These are phyloP conservation scores for Dictyostelium capitatum DNA, from an alignment of 78 protist species.

Conservation along the genomic window DNA sequence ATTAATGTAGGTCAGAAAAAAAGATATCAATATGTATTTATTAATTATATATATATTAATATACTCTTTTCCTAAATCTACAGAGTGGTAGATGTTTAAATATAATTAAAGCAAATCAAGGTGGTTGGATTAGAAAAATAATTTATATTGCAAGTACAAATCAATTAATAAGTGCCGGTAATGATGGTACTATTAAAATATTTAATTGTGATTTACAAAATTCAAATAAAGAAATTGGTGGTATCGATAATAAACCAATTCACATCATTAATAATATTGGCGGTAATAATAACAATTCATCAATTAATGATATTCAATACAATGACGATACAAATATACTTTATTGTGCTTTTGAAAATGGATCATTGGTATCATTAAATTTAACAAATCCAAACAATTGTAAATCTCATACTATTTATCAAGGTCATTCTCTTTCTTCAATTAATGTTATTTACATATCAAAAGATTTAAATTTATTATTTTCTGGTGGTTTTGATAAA, in stretches of 20 bases:
- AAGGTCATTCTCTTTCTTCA: conserved; percentile 40
- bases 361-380: not conserved
- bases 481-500: conserved; percentile 64
- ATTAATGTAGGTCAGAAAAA: not conserved
- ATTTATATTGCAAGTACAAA: not conserved
- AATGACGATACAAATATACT: not conserved
- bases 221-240: not conserved
- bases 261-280: not conserved
- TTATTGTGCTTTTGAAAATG: conserved; percentile 6
- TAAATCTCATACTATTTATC: not conserved
- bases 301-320: not conserved
- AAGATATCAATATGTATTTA: not conserved
- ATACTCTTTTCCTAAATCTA: too few relatives aligned
- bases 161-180: conserved; percentile 36
- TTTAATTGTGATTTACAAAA: conserved; percentile 3
- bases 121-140: conserved; percentile 69
- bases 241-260: not conserved
- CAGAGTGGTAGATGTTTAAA: conserved; percentile 60
- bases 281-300: not conserved
- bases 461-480: not conserved
- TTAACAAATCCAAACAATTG: not conserved
- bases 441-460: conserved; percentile 57
- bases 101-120: conserved; percentile 41
- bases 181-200: conserved; percentile 57
- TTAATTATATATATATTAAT: not conserved